phyloP scores from a whole-genome alignment of 225 moss, liverwort and hornwort genomes.

The Takakia lepidozioides region DNA sequence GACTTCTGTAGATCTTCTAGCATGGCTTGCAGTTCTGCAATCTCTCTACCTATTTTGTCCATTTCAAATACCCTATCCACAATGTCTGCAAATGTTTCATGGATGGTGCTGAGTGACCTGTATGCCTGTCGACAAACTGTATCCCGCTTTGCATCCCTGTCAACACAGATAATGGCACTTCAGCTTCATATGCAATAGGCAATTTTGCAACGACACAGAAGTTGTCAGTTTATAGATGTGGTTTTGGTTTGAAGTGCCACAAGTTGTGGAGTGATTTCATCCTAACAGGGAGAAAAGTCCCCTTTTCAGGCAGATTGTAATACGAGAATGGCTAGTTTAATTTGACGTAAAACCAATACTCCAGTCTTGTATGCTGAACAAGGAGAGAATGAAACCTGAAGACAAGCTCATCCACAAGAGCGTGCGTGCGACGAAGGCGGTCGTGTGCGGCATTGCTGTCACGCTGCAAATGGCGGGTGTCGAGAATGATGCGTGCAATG shows the following conservation, averaged over 20 bases:
- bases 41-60: constrained; percentile 90
- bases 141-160: constrained; percentile 91
- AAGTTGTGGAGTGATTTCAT: too few species aligned
- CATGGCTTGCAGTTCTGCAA: constrained; percentile 84
- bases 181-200: too few species aligned
- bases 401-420: constrained; percentile 84
- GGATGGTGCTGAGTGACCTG: constrained; percentile 66
- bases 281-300: too few species aligned
- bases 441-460: constrained; percentile 86
- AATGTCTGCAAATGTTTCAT: constrained; percentile 78
- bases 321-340: too few species aligned
- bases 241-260: too few species aligned
- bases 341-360: not conserved
- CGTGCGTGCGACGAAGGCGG: constrained; percentile 78
- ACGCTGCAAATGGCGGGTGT: constrained; percentile 82
- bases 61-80: constrained; percentile 90
- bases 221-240: too few species aligned
- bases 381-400: constrained; percentile 35
- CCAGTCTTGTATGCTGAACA: too few species aligned
- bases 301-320: too few species aligned
- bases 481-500: constrained; percentile 75
- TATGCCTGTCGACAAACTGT: constrained; percentile 89
- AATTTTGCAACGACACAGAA: too few species aligned
- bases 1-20: constrained; percentile 82
- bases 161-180: too few species aligned